Percentiles rank a stretch among this genome's conserved stretches.
Evolutionary conservation across 2,329 filamentous ascomycete genomes (phyloP).

Genomic region (Fusarium pseudonygamai): DNA sequence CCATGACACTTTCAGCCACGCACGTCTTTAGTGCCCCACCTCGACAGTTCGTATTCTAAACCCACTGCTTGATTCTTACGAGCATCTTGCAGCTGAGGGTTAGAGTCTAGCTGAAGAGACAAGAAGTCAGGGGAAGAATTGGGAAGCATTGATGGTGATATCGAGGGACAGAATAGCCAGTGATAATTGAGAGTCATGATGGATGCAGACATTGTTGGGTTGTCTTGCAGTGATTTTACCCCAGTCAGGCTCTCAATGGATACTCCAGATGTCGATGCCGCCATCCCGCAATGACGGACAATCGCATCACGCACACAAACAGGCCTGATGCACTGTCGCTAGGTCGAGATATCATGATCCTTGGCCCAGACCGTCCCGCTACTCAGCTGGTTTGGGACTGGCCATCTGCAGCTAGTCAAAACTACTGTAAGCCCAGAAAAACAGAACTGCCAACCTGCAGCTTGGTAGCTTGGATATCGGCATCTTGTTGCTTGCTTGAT

Average conservation of each 20-base stretch:
- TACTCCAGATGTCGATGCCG: constrained; percentile 22
- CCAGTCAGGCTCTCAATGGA: constrained; percentile 11
- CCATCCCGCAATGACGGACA: constrained; percentile 25
- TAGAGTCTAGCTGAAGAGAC: neutral
- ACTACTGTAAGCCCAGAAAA: constrained; percentile 17
- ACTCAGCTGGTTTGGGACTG: constrained; percentile 30
- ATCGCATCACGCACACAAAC: constrained; percentile 19
- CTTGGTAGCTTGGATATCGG: constrained; percentile 12
- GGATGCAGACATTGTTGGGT: neutral
- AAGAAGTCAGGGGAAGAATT: neutral
- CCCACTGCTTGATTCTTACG: constrained; percentile 26
- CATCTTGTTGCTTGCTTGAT: too few relatives aligned
- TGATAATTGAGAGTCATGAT: neutral
- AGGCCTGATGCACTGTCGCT: constrained; percentile 8
- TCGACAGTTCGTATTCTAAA: constrained; percentile 43
- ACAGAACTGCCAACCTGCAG: neutral
- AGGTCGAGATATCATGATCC: constrained; percentile 15
- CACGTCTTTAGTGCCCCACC: constrained; percentile 38
- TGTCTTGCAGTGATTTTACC: constrained; percentile 10
- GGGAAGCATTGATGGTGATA: neutral
- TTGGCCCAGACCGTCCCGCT: constrained; percentile 24
- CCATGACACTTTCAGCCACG: constrained; percentile 35
- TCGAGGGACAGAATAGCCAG: neutral
- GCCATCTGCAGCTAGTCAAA: constrained; percentile 17
- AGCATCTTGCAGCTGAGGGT: constrained; percentile 18